Conservation (phyloP, 305 asterid species). For the Lippia alba region DNA sequence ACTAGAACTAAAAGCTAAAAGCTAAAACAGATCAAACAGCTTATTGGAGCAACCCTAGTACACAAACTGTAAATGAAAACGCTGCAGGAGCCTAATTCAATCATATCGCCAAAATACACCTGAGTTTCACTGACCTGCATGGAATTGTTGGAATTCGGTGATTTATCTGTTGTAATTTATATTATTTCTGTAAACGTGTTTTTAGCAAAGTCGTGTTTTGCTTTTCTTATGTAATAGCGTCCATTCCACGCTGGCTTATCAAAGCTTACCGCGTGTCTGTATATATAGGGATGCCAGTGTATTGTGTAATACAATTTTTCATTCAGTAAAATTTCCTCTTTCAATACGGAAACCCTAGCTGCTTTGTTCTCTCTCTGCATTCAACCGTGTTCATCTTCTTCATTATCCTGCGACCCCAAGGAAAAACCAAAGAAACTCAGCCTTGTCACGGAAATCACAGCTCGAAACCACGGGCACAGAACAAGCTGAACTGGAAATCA, state of each 20-base stretch:
- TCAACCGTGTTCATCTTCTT: no score
- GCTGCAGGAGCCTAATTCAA: slow-evolving; percentile 9
- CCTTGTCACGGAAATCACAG: slow-evolving; percentile 40
- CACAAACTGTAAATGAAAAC: background rate
- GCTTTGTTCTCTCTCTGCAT: no score
- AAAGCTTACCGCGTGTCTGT: no score
- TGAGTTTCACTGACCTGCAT: slow-evolving; percentile 65
- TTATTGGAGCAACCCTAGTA: slow-evolving; percentile 1
- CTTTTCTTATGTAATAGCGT: no score
- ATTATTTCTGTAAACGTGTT: no score
- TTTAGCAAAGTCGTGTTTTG: no score
- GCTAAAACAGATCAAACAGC: background rate
- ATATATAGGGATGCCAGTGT: no score
- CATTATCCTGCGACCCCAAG: slow-evolving; percentile 92
- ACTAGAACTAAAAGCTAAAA: slow-evolving; percentile 11
- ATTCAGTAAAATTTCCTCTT: no score
- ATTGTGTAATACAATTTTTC: no score
- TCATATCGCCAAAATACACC: slow-evolving; percentile 12
- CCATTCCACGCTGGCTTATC: no score
- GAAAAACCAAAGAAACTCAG: slow-evolving; percentile 31
- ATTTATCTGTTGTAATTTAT: no score
- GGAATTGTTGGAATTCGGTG: slow-evolving; percentile 62
- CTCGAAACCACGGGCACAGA: slow-evolving; percentile 34
- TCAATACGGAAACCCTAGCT: no score
- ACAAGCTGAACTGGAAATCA: slow-evolving; percentile 34